phyloP scores from a whole-genome alignment of 2,329 filamentous ascomycete species.

The Aureobasidium sp. region DNA sequence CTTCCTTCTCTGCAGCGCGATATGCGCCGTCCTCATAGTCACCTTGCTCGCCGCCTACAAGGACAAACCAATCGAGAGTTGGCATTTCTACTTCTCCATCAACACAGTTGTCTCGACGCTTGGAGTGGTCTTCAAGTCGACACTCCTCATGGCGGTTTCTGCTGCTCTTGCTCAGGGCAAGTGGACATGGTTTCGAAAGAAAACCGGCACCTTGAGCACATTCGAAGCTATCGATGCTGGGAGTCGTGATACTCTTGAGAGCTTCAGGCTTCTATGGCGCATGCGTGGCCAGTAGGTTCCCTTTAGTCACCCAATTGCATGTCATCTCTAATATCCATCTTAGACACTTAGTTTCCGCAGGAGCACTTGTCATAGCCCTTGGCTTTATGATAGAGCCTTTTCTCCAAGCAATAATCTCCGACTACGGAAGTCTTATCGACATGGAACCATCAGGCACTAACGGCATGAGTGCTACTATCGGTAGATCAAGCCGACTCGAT shows the following conservation, averaged over 20 bases:
- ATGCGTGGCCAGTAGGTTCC: neutral
- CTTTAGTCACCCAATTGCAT: neutral
- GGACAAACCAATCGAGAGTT: neutral
- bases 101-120: neutral
- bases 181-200: conserved; percentile 6
- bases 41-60: neutral
- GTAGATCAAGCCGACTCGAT: neutral
- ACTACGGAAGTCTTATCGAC: neutral
- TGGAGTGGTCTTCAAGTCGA: neutral
- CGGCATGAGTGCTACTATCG: neutral
- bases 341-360: neutral
- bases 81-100: neutral
- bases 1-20: neutral
- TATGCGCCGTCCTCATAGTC: neutral
- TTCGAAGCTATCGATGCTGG: conserved; percentile 1
- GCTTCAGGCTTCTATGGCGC: neutral
- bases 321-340: neutral
- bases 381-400: neutral
- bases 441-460: neutral
- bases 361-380: neutral
- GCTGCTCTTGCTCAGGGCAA: conserved; percentile 6
- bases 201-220: neutral
- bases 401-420: neutral
- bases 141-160: conserved; percentile 3
- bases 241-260: neutral